phyloP scores from a whole-genome alignment of 495 filamentous ascomycete species.

The Physcia stellaris region DNA sequence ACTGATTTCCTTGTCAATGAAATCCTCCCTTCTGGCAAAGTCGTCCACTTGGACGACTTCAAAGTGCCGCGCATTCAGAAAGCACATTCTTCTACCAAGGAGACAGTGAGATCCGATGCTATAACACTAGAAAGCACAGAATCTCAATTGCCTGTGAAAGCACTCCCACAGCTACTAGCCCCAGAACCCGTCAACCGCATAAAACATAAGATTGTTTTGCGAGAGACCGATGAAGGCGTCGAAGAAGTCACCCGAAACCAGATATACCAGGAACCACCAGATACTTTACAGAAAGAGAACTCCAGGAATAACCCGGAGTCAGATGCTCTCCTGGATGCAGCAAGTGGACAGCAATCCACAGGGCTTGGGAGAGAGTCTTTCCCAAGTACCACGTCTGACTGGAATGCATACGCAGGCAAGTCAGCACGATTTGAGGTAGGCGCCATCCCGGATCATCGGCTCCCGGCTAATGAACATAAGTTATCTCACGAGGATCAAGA shows the following conservation, averaged over 20 bases:
- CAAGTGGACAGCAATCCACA: too few species aligned
- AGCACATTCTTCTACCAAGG: conserved; percentile 8
- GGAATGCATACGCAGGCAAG: conserved; percentile 1
- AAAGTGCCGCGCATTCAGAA: conserved; percentile 17
- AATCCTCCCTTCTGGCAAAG: conserved; percentile 62
- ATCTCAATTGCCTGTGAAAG: conserved; percentile 5
- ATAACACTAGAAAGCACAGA: conserved; percentile 1
- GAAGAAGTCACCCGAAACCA: too few species aligned
- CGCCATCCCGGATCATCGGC: neutral
- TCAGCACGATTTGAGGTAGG: conserved; percentile 5
- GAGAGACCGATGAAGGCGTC: too few species aligned
- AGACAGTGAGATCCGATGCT: conserved; percentile 7
- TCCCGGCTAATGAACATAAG: conserved; percentile 8
- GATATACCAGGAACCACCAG: too few species aligned
- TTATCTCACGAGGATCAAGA: conserved; percentile 34
- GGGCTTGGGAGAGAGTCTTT: too few species aligned
- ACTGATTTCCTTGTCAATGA: conserved; percentile 96
- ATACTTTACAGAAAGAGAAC: too few species aligned
- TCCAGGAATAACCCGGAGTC: too few species aligned
- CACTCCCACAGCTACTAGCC: too few species aligned
- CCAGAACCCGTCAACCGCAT: too few species aligned
- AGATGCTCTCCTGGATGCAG: too few species aligned
- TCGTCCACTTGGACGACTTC: conserved; percentile 55
- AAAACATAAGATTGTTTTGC: too few species aligned
- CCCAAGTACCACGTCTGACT: too few species aligned